phyloP scores from a whole-genome alignment of 2,329 filamentous ascomycete genomes.

The Stagonosporopsis cucurbitacearum region DNA sequence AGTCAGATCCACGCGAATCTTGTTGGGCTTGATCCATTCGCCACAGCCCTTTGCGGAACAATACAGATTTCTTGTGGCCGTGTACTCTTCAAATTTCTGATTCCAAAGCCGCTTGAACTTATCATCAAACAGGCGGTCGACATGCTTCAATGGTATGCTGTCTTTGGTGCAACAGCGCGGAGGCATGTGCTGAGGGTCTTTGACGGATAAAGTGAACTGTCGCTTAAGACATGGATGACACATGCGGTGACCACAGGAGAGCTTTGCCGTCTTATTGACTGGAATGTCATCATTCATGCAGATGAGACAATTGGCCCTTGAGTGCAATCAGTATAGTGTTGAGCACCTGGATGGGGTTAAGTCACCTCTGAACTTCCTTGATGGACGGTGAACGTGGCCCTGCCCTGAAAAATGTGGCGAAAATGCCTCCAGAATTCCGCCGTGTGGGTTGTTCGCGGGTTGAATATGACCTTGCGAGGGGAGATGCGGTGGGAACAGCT shows the following conservation, averaged over 20 bases:
- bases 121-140: conserved; percentile 74
- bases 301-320: conserved; percentile 72
- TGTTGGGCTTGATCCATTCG: conserved; percentile 77
- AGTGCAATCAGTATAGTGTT: conserved; percentile 18
- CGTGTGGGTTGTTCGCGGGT: conserved; percentile 36
- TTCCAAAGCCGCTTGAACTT: conserved; percentile 83
- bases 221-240: conserved; percentile 78
- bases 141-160: conserved; percentile 76
- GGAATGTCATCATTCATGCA: conserved; percentile 74
- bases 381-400: conserved; percentile 32
- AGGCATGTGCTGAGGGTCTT: conserved; percentile 82
- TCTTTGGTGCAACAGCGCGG: conserved; percentile 79
- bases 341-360: not conserved
- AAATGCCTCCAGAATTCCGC: conserved; percentile 42
- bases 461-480: conserved; percentile 36
- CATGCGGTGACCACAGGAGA: conserved; percentile 82
- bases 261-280: conserved; percentile 68
- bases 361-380: conserved; percentile 38
- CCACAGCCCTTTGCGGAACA: conserved; percentile 77
- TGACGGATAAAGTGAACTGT: conserved; percentile 76
- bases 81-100: conserved; percentile 77
- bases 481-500: conserved; percentile 26
- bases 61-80: conserved; percentile 76
- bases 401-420: conserved; percentile 42
- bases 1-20: conserved; percentile 63